A percentile compares a stretch with the other conserved stretches of the same genome.
These are phyloP conservation scores for Entomortierella lignicola DNA, from an alignment of 192 early-diverging fungal species.

Conservation along the genomic window DNA sequence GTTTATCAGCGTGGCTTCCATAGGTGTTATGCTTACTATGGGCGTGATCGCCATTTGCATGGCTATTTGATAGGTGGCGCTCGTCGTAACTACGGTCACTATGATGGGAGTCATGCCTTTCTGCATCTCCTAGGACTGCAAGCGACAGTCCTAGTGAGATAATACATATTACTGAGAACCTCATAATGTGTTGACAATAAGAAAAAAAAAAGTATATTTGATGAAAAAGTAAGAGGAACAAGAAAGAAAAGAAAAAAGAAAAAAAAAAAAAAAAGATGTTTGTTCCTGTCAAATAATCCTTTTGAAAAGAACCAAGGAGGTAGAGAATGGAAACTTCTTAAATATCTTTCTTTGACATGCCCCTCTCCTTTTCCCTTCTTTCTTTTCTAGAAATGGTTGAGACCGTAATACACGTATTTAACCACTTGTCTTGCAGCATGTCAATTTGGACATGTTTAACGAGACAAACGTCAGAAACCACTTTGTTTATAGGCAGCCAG, in stretches of 20 bases:
- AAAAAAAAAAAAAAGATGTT: too few species aligned
- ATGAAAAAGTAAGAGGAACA: neutral
- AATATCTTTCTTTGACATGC: too few species aligned
- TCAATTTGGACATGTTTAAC: too few species aligned
- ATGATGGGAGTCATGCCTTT: neutral
- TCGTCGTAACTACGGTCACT: neutral
- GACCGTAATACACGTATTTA: too few species aligned
- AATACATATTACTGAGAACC: constrained; percentile 26
- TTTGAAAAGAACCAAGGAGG: neutral
- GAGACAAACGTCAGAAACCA: too few species aligned
- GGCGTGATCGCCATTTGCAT: neutral
- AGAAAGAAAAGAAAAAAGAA: neutral
- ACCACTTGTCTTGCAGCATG: too few species aligned
- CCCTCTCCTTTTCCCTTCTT: too few species aligned
- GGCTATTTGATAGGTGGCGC: neutral
- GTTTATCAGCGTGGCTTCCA: constrained; percentile 1
- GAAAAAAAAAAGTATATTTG: too few species aligned
- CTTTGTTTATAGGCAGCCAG: too few species aligned
- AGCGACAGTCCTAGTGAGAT: constrained; percentile 32
- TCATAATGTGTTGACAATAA: constrained; percentile 1
- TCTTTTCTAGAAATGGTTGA: too few species aligned
- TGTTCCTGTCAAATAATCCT: too few species aligned
- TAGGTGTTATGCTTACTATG: too few species aligned
- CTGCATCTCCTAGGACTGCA: constrained; percentile 12
- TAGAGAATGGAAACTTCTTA: neutral